These are phyloP conservation scores for Pelargonium australe DNA, from an alignment of 441 rosid genomes.

Conservation along the genomic window DNA sequence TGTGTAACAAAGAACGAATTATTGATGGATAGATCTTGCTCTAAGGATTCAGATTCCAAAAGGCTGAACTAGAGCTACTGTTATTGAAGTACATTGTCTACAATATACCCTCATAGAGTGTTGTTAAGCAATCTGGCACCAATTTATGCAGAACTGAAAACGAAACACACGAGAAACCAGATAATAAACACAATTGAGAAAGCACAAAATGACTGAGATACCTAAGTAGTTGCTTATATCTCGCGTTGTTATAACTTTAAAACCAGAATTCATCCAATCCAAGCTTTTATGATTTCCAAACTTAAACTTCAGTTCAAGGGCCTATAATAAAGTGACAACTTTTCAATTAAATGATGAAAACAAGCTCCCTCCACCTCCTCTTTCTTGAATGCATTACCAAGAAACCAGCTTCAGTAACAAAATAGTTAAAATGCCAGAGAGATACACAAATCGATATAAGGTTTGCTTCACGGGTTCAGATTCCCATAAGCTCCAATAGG, in stretches of 20 bases:
- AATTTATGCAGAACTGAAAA: not conserved
- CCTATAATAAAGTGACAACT: not conserved
- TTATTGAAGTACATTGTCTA: not conserved
- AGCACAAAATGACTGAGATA: not conserved
- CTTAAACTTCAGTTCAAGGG: not conserved
- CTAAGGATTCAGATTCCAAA: conserved; percentile 3
- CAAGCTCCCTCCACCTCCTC: too few relatives aligned
- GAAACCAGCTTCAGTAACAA: not conserved
- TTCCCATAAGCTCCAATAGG: not conserved
- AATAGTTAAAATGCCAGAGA: too few relatives aligned
- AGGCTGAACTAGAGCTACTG: not conserved
- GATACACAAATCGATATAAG: not conserved
- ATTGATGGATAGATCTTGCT: not conserved
- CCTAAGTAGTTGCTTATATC: not conserved
- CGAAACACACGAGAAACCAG: not conserved
- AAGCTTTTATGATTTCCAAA: not conserved
- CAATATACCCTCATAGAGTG: not conserved
- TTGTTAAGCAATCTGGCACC: not conserved
- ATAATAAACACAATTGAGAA: not conserved
- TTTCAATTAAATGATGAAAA: too few relatives aligned
- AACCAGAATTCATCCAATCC: not conserved
- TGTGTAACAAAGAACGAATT: not conserved
- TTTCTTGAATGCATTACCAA: too few relatives aligned
- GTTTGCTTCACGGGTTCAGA: not conserved
- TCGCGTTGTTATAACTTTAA: not conserved